Evolutionary conservation across 78 protist species (phyloP).

Genomic region (Tieghemostelium lacteum): DNA sequence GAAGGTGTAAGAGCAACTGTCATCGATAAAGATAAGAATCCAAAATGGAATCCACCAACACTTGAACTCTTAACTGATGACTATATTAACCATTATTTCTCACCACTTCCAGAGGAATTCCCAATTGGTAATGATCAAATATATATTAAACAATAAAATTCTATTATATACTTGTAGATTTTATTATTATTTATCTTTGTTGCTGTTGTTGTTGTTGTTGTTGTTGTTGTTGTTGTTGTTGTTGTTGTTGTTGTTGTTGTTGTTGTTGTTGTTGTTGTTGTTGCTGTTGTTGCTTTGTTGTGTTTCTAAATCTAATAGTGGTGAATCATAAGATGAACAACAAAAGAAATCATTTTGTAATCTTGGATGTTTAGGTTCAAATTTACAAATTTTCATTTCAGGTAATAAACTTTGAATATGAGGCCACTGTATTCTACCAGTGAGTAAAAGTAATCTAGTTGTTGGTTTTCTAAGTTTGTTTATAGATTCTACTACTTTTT

Average conservation of each 20-base stretch:
- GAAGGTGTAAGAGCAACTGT: slow-evolving; percentile 82
- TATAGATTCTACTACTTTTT: slow-evolving; percentile 49
- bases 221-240: not conserved
- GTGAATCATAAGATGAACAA: slow-evolving; percentile 45
- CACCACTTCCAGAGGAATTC: slow-evolving; percentile 51
- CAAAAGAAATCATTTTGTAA: slow-evolving; percentile 69
- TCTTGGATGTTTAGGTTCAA: slow-evolving; percentile 70
- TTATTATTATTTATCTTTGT: no score
- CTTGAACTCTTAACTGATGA: slow-evolving; percentile 62
- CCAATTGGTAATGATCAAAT: slow-evolving; percentile 37
- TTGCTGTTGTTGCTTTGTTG: not conserved
- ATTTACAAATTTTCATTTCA: slow-evolving; percentile 57
- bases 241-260: not conserved
- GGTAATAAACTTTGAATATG: slow-evolving; percentile 36
- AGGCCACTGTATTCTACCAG: slow-evolving; percentile 74
- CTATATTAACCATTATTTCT: slow-evolving; percentile 71
- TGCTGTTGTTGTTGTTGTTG: not conserved
- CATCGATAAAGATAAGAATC: slow-evolving; percentile 82
- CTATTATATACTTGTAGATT: no score
- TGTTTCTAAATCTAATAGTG: slow-evolving; percentile 6
- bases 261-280: not conserved
- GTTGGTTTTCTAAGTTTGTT: slow-evolving; percentile 14
- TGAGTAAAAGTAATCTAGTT: slow-evolving; percentile 36
- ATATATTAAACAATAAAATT: slow-evolving; percentile 15
- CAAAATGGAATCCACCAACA: slow-evolving; percentile 83